A percentile compares a stretch with the other conserved stretches of the same genome.
Conservation (phyloP, 2,329 filamentous ascomycete genomes). For the Neofusicoccum cordaticola region DNA sequence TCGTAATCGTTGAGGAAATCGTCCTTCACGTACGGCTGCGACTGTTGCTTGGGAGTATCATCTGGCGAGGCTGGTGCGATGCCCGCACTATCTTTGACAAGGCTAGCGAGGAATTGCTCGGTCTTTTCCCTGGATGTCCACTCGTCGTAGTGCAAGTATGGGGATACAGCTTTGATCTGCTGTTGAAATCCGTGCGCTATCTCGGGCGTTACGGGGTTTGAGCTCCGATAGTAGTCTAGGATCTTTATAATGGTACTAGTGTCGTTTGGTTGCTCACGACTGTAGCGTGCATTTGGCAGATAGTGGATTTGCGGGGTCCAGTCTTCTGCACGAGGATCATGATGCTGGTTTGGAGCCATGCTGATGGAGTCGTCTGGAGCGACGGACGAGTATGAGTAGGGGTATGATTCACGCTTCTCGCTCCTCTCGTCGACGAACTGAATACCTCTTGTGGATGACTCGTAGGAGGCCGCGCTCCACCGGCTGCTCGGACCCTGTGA, state of each 20-base stretch:
- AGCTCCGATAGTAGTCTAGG: slow-evolving; percentile 41
- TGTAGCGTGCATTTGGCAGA: slow-evolving; percentile 26
- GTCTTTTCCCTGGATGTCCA: slow-evolving; percentile 56
- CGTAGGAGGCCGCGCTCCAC: slow-evolving; percentile 6
- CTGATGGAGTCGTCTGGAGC: slow-evolving; percentile 39
- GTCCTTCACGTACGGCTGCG: slow-evolving; percentile 26
- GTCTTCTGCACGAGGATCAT: slow-evolving; percentile 23
- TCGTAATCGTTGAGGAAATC: slow-evolving; percentile 18
- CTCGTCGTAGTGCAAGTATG: slow-evolving; percentile 42
- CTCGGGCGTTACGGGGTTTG: slow-evolving; percentile 36
- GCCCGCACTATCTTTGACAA: slow-evolving; percentile 31
- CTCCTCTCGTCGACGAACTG: slow-evolving; percentile 14
- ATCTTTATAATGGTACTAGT: slow-evolving; percentile 44
- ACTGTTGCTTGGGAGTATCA: slow-evolving; percentile 20
- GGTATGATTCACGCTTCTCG: slow-evolving; percentile 20
- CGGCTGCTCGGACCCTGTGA: slow-evolving; percentile 1
- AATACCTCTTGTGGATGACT: slow-evolving; percentile 5
- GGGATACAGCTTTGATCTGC: slow-evolving; percentile 48
- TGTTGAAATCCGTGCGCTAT: slow-evolving; percentile 38
- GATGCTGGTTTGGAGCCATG: slow-evolving; percentile 26
- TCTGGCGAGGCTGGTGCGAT: slow-evolving; percentile 1
- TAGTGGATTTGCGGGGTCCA: slow-evolving; percentile 25
- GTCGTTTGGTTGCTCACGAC: slow-evolving; percentile 28
- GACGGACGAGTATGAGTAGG: slow-evolving; percentile 33
- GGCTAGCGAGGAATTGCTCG: slow-evolving; percentile 53